These are phyloP conservation scores for Harrya chromipes DNA, from an alignment of 768 basidiomycete genomes.

Conservation along the genomic window DNA sequence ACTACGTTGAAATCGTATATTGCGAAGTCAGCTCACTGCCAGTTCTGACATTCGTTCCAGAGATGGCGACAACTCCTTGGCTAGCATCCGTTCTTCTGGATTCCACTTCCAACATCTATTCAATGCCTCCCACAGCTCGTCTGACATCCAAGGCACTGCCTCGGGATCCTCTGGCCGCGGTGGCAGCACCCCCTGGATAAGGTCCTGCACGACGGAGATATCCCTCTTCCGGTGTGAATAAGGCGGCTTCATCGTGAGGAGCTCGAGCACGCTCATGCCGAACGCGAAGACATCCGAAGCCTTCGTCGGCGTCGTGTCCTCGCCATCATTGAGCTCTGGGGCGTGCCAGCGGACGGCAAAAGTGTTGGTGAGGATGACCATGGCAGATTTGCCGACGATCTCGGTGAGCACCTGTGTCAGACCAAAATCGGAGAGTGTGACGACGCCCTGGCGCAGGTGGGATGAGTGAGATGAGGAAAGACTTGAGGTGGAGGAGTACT, in stretches of 20 bases:
- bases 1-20: not conserved
- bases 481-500: not conserved
- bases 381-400: conserved; percentile 47
- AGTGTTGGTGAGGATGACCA: conserved; percentile 43
- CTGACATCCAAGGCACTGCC: conserved; percentile 40
- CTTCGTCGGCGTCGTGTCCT: conserved; percentile 40
- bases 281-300: conserved; percentile 56
- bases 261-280: conserved; percentile 59
- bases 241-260: conserved; percentile 50
- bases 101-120: conserved; percentile 44
- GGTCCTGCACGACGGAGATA: conserved; percentile 46
- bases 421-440: conserved; percentile 62
- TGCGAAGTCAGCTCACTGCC: not conserved
- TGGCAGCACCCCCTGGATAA: conserved; percentile 40
- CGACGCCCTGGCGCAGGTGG: conserved; percentile 39
- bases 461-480: not conserved
- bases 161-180: conserved; percentile 38
- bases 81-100: conserved; percentile 38
- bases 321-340: conserved; percentile 54
- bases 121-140: conserved; percentile 48
- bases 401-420: conserved; percentile 61
- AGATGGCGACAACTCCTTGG: conserved; percentile 32
- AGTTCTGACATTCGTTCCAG: conserved; percentile 12
- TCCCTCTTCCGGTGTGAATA: conserved; percentile 50
- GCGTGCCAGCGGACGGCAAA: conserved; percentile 58